Conservation (phyloP, 2,329 filamentous ascomycete genomes). For the Clonostachys sp. region DNA sequence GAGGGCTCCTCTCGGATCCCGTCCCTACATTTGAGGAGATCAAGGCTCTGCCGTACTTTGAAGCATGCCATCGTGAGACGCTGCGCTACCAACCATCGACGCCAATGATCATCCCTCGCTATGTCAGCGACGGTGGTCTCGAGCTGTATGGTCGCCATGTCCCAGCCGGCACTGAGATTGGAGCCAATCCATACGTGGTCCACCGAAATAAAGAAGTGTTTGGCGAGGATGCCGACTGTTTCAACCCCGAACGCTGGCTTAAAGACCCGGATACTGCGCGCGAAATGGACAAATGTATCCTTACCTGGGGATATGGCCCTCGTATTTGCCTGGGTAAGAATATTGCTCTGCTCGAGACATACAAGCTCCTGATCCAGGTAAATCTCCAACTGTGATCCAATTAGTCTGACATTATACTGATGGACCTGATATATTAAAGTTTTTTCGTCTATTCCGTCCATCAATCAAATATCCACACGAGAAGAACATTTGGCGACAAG, state of each 20-base stretch:
- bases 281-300: conserved; percentile 27
- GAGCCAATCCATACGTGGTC: conserved; percentile 27
- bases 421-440: not conserved
- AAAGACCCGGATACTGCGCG: conserved; percentile 8
- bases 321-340: conserved; percentile 35
- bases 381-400: conserved; percentile 12
- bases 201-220: conserved; percentile 28
- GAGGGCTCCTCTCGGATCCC: no score
- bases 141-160: conserved; percentile 35
- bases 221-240: conserved; percentile 32
- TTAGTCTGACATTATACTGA: conserved; percentile 24
- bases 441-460: no score
- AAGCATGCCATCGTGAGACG: conserved; percentile 49
- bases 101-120: conserved; percentile 67
- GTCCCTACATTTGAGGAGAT: no score
- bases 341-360: conserved; percentile 31
- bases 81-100: conserved; percentile 55
- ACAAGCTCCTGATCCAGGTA: conserved; percentile 40
- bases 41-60: conserved; percentile 52
- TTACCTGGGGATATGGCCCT: conserved; percentile 34
- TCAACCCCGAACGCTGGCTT: conserved; percentile 38
- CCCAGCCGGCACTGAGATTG: conserved; percentile 7
- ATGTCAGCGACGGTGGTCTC: conserved; percentile 61
- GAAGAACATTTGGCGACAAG: no score
- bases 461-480: no score